These are phyloP conservation scores for Daedalea quercina DNA, from an alignment of 768 basidiomycete genomes.

Conservation along the genomic window DNA sequence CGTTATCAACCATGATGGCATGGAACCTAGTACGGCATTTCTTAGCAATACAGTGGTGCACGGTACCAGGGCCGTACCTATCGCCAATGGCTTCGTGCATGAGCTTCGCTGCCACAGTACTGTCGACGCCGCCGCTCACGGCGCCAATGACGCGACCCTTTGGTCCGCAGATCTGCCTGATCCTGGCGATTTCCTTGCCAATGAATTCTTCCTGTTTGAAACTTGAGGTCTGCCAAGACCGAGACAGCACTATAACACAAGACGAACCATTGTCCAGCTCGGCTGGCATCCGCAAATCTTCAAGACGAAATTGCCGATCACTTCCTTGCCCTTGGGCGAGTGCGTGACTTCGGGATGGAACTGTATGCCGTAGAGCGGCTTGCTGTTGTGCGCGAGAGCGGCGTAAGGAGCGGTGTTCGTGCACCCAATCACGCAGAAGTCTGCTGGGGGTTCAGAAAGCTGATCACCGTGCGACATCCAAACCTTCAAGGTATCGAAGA, in stretches of 20 bases:
- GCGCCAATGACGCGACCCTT: slow-evolving; percentile 97
- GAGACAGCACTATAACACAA: too few species aligned
- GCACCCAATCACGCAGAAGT: slow-evolving; percentile 84
- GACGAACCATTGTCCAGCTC: slow-evolving; percentile 88
- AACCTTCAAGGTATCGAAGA: slow-evolving; percentile 46
- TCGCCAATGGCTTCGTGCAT: slow-evolving; percentile 99
- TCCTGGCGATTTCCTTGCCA: slow-evolving; percentile 90
- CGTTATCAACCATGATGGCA: slow-evolving; percentile 99
- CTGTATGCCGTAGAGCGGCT: slow-evolving; percentile 92
- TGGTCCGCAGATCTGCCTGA: slow-evolving; percentile 89
- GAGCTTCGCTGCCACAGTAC: slow-evolving; percentile 95
- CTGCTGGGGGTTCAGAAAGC: slow-evolving; percentile 68
- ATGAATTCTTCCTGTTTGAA: slow-evolving; percentile 84
- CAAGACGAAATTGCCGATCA: slow-evolving; percentile 80
- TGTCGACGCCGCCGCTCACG: slow-evolving; percentile 96
- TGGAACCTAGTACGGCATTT: slow-evolving; percentile 66
- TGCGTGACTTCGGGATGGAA: slow-evolving; percentile 99
- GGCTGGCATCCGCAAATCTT: slow-evolving; percentile 75
- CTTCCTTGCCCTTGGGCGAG: slow-evolving; percentile 80
- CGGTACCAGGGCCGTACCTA: slow-evolving; percentile 41
- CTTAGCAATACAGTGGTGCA: background rate
- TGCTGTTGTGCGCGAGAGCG: slow-evolving; percentile 85
- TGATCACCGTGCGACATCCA: slow-evolving; percentile 99
- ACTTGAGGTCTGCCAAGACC: background rate
- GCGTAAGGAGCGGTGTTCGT: slow-evolving; percentile 88